Conservation (phyloP, 192 early-diverging fungal genomes). For the Diversispora eburnea region DNA sequence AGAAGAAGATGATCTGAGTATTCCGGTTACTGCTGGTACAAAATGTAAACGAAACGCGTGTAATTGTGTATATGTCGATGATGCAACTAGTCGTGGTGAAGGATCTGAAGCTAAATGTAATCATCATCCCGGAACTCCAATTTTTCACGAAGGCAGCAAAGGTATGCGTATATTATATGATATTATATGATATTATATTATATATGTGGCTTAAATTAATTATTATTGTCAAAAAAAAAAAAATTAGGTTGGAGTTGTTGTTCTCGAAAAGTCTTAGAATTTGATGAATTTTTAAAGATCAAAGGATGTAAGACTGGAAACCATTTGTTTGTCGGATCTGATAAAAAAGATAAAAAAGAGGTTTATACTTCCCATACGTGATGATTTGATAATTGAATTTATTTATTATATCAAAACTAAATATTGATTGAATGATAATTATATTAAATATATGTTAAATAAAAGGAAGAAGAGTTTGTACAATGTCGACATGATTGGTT, state of each 20-base stretch:
- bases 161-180: constrained; percentile 31
- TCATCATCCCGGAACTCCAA: constrained; percentile 84
- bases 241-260: constrained; percentile 84
- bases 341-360: no score
- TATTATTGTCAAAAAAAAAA: background rate
- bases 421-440: background rate
- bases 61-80: constrained; percentile 58
- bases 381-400: background rate
- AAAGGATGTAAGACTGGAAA: constrained; percentile 85
- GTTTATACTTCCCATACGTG: no score
- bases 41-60: constrained; percentile 86
- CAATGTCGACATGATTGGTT: constrained; percentile 86
- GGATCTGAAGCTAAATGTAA: constrained; percentile 59
- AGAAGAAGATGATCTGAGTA: constrained; percentile 73
- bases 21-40: constrained; percentile 66
- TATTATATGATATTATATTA: background rate
- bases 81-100: constrained; percentile 50
- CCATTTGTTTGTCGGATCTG: constrained; percentile 82
- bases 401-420: background rate
- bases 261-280: constrained; percentile 89
- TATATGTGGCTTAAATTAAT: background rate
- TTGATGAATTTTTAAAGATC: constrained; percentile 97
- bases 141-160: constrained; percentile 99
- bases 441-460: background rate
- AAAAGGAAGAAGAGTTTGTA: constrained; percentile 52